Base-by-base conservation (phyloP, 2,329 filamentous ascomycete species). In the Penicillium capsulatum region DNA sequence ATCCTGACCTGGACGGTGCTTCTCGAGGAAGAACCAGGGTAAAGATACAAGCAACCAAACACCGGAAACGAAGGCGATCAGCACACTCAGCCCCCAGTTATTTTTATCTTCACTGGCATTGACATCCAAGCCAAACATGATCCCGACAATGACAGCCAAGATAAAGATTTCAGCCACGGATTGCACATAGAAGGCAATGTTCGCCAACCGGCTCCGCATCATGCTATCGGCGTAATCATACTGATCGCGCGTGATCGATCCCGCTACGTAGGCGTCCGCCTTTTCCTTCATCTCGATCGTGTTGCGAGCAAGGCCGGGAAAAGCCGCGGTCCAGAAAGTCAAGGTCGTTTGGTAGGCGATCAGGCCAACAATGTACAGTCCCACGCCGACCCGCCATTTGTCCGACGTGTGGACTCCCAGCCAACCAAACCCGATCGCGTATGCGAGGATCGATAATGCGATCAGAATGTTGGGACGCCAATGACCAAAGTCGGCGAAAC, bases 261-360 rank as follows among this genome's bases (percentile, higher is more conserved):
- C 73, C 2, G 67, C 61, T 15, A 67, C 67, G 36, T 70, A 75
- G n/a, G 69, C 64, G 22, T 69, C 64, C 4, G 76, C 75, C 37
- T 71, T 71, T 2, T 63, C 58, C 17, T 76, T 66, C 54, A 80
- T 63, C 16, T 73, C 66, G 1, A 58, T 53, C 1, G 74, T 76
- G 48, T 80, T 79, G 5, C 76, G 61, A 3, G 77, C 75, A 6
- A 81, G 61, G 0, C 75, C 70, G 3, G 77, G 76, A 41, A 80
- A 80, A 0, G 81, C 79, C 0, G 81, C 80, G 0, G 79, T 82
- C 79, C 80, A 84, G 58, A 83, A 84, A 0, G 81, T 84, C 34
- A 84, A 65, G 0, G 78, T 81, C 2, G 81, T 75, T 60, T 84
- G 80, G 50, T 84, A 84, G 1, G 75, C 74, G 46, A 85, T 80